Base-by-base conservation (phyloP, 805 yeast genomes). In the Nakazawaea holstii region DNA sequence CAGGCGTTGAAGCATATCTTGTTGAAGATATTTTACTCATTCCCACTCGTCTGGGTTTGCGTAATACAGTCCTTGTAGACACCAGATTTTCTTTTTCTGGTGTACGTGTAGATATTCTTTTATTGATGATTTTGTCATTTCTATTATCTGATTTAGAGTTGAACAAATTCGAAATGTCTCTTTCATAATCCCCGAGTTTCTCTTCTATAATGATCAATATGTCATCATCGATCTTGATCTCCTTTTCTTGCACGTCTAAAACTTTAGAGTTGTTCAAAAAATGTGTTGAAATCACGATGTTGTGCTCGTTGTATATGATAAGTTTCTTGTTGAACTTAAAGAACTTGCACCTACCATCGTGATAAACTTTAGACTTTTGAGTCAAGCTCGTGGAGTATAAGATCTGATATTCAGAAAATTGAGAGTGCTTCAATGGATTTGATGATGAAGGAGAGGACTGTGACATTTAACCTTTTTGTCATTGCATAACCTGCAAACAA, bases 351-450 rank as follows among this genome's bases (percentile, higher is more conserved):
- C 55, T 62, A 1, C 82, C 82, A 54, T 78, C 84, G 47, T 65
- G 65, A 82, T 82, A 78, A 49, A 61, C 61, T 54, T 77, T 76
- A 40, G 65, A 68, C 49, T 69, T 74, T 55, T 78, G 80, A 9
- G 49, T 51, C 7, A 74, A 57, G 20, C 80, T 64, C 29, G 57
- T 64, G 2, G 82, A 71, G 56, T 68, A 78, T 13, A 77, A 64
- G 2, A 77, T 60, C n/a, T 59, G 52, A 54, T 65, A 78, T 54
- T 76, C 79, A 42, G 72, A 67, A 42, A 74, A 74, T 31, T 67
- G 60, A 3, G 80, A 73, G 44, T 58, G 62, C 43, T 55, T 53
- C 27, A 62, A 52, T 32, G 53, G 52, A 39, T 48, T 48, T 9
- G 35, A 29, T 11, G 8, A n/a, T 8, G 49, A 35, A 17, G 27